Evolutionary conservation across 371 early-diverging fungal genomes (phyloP).

Genomic region (Entomophthora muscae): DNA sequence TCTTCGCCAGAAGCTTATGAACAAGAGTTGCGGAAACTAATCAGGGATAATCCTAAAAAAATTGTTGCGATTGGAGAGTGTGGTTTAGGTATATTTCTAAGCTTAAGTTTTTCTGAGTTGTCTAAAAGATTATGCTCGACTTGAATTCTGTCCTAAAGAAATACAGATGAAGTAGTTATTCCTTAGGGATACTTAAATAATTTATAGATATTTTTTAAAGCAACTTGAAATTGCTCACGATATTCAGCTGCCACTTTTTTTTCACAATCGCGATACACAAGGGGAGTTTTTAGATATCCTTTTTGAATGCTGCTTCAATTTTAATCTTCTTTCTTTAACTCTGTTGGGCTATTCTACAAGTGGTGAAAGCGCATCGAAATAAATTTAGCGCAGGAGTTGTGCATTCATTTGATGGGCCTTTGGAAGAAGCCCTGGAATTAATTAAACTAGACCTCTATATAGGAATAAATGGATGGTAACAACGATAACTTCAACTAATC

Average conservation of each 20-base stretch:
- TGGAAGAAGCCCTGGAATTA: conserved; percentile 54
- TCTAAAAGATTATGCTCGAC: conserved; percentile 63
- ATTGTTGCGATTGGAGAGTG: conserved; percentile 87
- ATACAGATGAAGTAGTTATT: conserved; percentile 33
- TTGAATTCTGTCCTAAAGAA: conserved; percentile 62
- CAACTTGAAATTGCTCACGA: conserved; percentile 70
- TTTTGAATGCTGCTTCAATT: conserved; percentile 8
- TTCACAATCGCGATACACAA: conserved; percentile 72
- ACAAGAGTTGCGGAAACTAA: conserved; percentile 23
- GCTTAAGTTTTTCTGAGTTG: neutral
- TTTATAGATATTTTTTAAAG: conserved; percentile 32
- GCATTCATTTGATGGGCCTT: conserved; percentile 80
- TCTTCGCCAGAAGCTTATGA: conserved; percentile 36
- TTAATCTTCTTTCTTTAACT: neutral
- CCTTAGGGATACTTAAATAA: neutral
- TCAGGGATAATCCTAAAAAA: conserved; percentile 18
- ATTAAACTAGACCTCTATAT: conserved; percentile 74
- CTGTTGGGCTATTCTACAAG: conserved; percentile 11
- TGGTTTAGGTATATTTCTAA: conserved; percentile 36
- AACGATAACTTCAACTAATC: neutral
- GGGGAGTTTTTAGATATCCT: conserved; percentile 31
- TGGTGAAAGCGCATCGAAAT: conserved; percentile 40
- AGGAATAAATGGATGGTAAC: conserved; percentile 89
- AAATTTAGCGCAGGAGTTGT: conserved; percentile 71
- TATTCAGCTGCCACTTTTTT: conserved; percentile 65